Evolutionary conservation across 805 yeast genomes (phyloP), one percentile per base, ranked within the genome.

Genomic region (Priceomyces medius): DNA sequence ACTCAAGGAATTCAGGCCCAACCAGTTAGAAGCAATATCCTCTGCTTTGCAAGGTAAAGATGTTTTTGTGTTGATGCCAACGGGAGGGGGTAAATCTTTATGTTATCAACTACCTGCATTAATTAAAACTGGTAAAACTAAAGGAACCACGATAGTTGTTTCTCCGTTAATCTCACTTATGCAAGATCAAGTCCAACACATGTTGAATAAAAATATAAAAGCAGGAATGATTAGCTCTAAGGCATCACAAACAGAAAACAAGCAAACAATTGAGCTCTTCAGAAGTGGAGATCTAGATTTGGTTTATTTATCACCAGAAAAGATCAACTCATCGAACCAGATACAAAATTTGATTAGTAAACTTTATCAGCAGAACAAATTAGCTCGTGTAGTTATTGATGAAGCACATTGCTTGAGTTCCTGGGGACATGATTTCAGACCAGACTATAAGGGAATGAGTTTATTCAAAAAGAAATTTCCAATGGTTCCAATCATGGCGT

Each of bases 391-490:
- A 28, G 96, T 93, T 8, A 88, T 93, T 34, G 99, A 93, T 65
- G 99, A 88, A 58, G 99, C 99, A 0, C 99, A 93, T 65, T 93
- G 99, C 74, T 95, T 93, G 34, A 88, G 96, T 39, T 85, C 95
- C 8, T 93, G 99, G 99, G 99, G 99, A 16, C 99, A 93, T 63
- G 99, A 93, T 63, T 93, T 93, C 61, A 74, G 99, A 39, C 97
- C 98, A 0, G 98, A 93, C 61, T 93, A 93, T 66, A 87, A 89
- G 53, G 85, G 83, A 8, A 71, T 93, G 56, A 79, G 80, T 26
- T 76, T 73, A 49, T 86, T 93, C 61, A 88, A 88, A 54, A 61
- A 66, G 14, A 75, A 79, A 37, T 93, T 77, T 56, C 95, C 96
- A 0, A 76, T 75, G 38, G 79, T 88, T 4, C 99, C 99, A 1